phyloP scores from a whole-genome alignment of 2,329 filamentous ascomycete genomes.

The Microthyrium microscopicum region DNA sequence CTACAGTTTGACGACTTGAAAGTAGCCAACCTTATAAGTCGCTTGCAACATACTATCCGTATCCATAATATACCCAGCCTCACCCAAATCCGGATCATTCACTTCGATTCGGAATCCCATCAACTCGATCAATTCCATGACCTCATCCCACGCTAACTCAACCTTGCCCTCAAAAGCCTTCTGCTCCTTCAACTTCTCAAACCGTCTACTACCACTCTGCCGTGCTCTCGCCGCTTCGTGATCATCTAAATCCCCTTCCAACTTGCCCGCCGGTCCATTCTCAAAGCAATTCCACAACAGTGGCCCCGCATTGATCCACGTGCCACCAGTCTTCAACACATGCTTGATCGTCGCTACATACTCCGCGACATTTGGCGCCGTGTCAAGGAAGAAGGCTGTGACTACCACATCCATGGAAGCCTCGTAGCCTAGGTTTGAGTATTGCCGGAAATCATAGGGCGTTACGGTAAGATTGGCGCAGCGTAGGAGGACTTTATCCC shows the following conservation, averaged over 20 bases:
- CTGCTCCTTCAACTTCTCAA: no score
- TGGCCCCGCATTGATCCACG: slow-evolving; percentile 73
- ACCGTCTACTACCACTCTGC: slow-evolving; percentile 34
- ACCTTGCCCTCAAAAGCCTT: slow-evolving; percentile 83
- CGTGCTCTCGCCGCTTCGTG: neutral
- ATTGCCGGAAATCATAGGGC: neutral
- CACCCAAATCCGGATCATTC: no score
- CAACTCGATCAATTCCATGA: slow-evolving; percentile 54
- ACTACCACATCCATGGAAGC: slow-evolving; percentile 61
- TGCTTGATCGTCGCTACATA: slow-evolving; percentile 73
- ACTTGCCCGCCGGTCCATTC: slow-evolving; percentile 42
- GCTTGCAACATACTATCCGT: no score
- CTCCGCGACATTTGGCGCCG: slow-evolving; percentile 77
- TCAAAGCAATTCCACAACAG: slow-evolving; percentile 93
- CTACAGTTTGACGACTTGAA: no score
- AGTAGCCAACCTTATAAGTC: no score
- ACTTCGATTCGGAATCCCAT: slow-evolving; percentile 51
- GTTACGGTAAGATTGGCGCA: neutral
- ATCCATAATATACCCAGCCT: no score
- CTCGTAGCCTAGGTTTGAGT: neutral
- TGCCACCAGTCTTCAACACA: slow-evolving; percentile 59
- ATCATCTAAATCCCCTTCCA: slow-evolving; percentile 12
- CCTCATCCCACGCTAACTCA: slow-evolving; percentile 80
- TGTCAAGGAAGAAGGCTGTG: slow-evolving; percentile 92
- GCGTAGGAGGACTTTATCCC: no score